Evolutionary conservation across 164 flowering plant genomes (phyloP).

Genomic region (Berberis vulgaris): DNA sequence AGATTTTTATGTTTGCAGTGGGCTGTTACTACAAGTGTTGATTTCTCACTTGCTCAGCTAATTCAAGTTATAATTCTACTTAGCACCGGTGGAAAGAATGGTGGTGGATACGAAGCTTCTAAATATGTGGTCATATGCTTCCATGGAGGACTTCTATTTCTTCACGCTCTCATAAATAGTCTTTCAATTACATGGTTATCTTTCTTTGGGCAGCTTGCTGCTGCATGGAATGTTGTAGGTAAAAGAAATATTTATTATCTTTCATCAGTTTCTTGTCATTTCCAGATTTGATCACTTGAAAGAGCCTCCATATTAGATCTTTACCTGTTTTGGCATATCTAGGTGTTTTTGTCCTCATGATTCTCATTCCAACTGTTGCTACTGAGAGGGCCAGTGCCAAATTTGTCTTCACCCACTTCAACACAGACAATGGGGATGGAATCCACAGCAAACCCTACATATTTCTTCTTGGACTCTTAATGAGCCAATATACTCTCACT

Average conservation of each 20-base stretch:
- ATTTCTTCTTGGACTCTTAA: constrained; percentile 78
- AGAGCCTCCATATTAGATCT: neutral
- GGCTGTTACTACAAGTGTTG: constrained; percentile 92
- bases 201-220: constrained; percentile 83
- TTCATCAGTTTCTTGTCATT: neutral
- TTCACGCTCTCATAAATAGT: constrained; percentile 77
- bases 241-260: constrained; percentile 8
- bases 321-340: constrained; percentile 1
- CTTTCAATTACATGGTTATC: constrained; percentile 75
- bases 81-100: constrained; percentile 81
- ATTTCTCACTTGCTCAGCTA: constrained; percentile 83
- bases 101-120: constrained; percentile 80
- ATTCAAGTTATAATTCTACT: constrained; percentile 92
- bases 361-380: constrained; percentile 73
- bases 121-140: constrained; percentile 65
- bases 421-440: constrained; percentile 76
- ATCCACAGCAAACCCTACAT: constrained; percentile 58
- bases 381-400: constrained; percentile 67
- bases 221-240: constrained; percentile 87
- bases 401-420: constrained; percentile 91
- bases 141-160: constrained; percentile 64
- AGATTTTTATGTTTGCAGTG: constrained; percentile 55
- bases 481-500: constrained; percentile 90
- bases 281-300: neutral
- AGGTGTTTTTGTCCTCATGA: constrained; percentile 91